Conservation (phyloP, 305 asterid genomes). For the Fraxinus baroniana region DNA sequence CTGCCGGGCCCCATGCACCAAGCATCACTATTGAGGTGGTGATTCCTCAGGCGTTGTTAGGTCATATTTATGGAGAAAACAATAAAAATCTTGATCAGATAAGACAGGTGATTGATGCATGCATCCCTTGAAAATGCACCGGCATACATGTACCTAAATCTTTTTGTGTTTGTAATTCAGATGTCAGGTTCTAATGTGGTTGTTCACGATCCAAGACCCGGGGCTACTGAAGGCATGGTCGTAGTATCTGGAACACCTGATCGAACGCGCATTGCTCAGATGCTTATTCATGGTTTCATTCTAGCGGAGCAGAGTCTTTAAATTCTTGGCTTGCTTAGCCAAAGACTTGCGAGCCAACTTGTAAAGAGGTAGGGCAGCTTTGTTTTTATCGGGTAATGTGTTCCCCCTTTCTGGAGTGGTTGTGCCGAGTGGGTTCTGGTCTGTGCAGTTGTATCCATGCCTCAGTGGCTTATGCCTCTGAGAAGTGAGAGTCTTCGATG, state of each 20-base stretch:
- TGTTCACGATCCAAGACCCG: constrained; percentile 21
- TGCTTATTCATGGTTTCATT: constrained; percentile 25
- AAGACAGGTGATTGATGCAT: constrained; percentile 17
- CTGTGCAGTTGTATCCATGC: neutral
- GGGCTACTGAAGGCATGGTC: constrained; percentile 18
- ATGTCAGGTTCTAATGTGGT: constrained; percentile 25
- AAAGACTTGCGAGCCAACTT: neutral
- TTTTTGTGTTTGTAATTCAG: constrained; percentile 13
- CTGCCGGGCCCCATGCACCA: neutral
- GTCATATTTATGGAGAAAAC: constrained; percentile 23
- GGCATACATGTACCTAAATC: neutral
- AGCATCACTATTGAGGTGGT: constrained; percentile 15
- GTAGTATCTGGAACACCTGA: constrained; percentile 22
- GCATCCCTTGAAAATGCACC: neutral
- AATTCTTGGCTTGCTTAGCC: neutral
- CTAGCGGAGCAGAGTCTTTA: constrained; percentile 8
- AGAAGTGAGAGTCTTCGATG: neutral
- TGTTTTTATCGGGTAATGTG: neutral
- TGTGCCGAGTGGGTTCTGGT: neutral
- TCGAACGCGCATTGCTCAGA: constrained; percentile 23
- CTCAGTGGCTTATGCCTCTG: neutral
- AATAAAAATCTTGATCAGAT: constrained; percentile 22
- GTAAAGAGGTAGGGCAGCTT: neutral
- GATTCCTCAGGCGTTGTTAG: constrained; percentile 25
- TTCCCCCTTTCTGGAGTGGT: neutral